These are phyloP conservation scores for Trichoderma reesei DNA, from an alignment of 495 filamentous ascomycete genomes.

Conservation along the genomic window DNA sequence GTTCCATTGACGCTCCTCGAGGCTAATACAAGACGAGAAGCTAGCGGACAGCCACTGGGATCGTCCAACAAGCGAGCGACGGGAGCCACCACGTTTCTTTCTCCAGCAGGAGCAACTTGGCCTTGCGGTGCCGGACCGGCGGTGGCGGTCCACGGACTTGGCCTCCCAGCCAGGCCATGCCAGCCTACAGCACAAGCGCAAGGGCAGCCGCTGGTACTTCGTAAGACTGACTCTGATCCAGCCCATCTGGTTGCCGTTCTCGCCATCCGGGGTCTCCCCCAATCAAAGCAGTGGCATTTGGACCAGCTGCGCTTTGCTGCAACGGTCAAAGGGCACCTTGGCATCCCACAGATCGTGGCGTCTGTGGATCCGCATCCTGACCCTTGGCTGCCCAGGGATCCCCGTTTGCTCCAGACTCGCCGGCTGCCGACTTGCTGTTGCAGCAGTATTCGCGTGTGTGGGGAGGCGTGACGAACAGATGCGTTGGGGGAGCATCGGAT, in stretches of 20 bases:
- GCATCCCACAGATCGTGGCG: conserved; percentile 1
- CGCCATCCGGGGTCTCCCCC: background rate
- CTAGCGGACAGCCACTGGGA: background rate
- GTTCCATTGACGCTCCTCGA: background rate
- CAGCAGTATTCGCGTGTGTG: no score
- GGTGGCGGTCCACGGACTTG: background rate
- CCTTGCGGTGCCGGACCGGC: background rate
- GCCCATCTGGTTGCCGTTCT: background rate
- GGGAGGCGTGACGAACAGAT: no score
- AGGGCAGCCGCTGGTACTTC: no score
- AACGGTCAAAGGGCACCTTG: background rate
- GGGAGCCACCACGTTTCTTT: background rate
- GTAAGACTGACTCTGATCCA: no score
- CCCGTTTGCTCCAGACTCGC: background rate
- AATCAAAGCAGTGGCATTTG: background rate
- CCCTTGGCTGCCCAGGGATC: background rate
- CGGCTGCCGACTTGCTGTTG: background rate
- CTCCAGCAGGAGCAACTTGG: background rate
- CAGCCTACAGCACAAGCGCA: no score
- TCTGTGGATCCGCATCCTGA: background rate
- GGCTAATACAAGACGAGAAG: background rate
- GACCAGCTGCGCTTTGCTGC: background rate
- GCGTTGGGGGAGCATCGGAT: no score
- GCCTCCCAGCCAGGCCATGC: background rate
- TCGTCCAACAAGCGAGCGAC: conserved; percentile 1